These are phyloP conservation scores for Strobilomyces confusus DNA, from an alignment of 768 basidiomycete genomes.

Conservation along the genomic window DNA sequence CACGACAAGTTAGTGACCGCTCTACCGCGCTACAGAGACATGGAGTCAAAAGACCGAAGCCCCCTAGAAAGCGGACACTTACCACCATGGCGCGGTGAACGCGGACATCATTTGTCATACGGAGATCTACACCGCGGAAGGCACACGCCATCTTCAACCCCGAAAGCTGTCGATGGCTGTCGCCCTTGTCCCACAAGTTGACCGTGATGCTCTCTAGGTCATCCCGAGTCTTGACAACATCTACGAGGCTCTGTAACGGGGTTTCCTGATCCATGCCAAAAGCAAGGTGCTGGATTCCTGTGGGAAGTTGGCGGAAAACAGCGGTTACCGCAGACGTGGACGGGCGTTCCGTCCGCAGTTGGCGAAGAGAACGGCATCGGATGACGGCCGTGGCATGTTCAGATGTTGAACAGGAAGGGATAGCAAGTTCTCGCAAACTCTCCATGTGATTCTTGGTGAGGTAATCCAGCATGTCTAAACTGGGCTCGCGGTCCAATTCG, in stretches of 20 bases:
- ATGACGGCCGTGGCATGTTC: constrained; percentile 45
- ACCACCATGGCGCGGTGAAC: constrained; percentile 51
- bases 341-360: constrained; percentile 55
- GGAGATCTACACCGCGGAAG: constrained; percentile 53
- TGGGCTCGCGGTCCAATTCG: constrained; percentile 60
- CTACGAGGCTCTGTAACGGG: constrained; percentile 49
- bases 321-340: constrained; percentile 35
- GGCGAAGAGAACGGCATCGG: constrained; percentile 47
- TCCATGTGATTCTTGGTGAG: constrained; percentile 47
- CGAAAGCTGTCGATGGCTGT: constrained; percentile 46
- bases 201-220: constrained; percentile 48
- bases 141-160: constrained; percentile 64
- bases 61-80: constrained; percentile 26
- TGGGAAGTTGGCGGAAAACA: constrained; percentile 47
- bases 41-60: constrained; percentile 13
- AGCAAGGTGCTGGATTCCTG: constrained; percentile 51
- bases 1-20: constrained; percentile 9
- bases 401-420: constrained; percentile 50
- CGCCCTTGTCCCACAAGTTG: constrained; percentile 51
- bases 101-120: constrained; percentile 47
- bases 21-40: constrained; percentile 22
- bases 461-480: constrained; percentile 49
- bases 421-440: constrained; percentile 49
- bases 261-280: constrained; percentile 58
- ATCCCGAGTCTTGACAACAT: constrained; percentile 45